A percentile compares a stretch with the other conserved stretches of the same genome.
Evolutionary conservation across 164 flowering plant species (phyloP).

Genomic region (Tetracentron sinense): DNA sequence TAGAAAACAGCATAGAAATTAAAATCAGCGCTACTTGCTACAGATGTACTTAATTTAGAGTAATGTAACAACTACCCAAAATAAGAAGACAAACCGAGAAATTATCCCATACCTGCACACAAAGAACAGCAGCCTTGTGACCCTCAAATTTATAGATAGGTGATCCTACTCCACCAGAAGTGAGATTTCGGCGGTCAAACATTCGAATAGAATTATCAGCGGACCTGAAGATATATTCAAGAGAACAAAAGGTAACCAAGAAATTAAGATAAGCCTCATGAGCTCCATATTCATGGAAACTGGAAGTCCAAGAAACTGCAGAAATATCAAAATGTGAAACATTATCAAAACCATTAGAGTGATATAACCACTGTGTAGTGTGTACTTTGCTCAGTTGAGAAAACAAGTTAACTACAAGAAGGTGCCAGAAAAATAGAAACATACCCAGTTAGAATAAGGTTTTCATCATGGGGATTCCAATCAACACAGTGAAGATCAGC

Average conservation of each 20-base stretch:
- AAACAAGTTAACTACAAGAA: background rate
- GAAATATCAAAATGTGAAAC: background rate
- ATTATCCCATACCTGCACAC: constrained; percentile 61
- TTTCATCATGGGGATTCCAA: constrained; percentile 90
- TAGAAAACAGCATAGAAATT: background rate
- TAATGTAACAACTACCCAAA: too few relatives aligned
- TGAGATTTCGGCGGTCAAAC: constrained; percentile 93
- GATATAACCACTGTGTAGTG: background rate
- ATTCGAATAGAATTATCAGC: constrained; percentile 88
- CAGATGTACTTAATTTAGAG: background rate
- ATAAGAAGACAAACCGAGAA: background rate
- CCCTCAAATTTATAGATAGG: constrained; percentile 82
- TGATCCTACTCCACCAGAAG: constrained; percentile 64
- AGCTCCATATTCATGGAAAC: background rate
- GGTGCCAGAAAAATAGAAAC: background rate
- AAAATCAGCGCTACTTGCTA: background rate
- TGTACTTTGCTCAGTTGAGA: background rate
- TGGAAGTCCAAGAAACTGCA: too few relatives aligned
- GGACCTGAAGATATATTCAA: constrained; percentile 55
- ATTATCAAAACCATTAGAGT: background rate
- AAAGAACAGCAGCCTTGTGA: constrained; percentile 84
- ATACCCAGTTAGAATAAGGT: constrained; percentile 94
- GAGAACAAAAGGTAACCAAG: background rate
- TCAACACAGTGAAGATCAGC: constrained; percentile 98
- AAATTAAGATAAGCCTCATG: background rate